Conservation (phyloP, 1,284 basidiomycete species). For the Amylostereum chailletii region DNA sequence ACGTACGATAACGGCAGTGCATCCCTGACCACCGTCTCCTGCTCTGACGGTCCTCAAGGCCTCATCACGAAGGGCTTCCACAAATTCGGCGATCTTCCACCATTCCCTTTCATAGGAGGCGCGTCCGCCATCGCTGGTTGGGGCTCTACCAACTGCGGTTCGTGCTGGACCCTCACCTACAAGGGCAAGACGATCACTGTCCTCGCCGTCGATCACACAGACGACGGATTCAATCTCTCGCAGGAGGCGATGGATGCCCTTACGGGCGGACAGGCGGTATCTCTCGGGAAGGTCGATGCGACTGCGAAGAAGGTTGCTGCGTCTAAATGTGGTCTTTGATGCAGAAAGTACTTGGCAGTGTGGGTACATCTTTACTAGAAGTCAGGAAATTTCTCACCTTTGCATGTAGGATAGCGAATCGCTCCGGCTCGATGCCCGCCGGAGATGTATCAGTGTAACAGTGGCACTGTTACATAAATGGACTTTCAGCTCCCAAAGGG, state of each 20-base stretch:
- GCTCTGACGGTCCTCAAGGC: slow-evolving; percentile 43
- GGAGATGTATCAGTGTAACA: no score
- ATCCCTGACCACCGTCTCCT: slow-evolving; percentile 34
- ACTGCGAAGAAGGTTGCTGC: slow-evolving; percentile 24
- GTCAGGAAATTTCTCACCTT: no score
- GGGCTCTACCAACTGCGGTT: slow-evolving; percentile 33
- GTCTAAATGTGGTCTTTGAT: slow-evolving; percentile 24
- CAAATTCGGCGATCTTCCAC: slow-evolving; percentile 32
- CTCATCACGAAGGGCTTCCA: slow-evolving; percentile 30
- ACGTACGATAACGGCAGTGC: slow-evolving; percentile 29
- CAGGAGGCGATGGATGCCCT: slow-evolving; percentile 21
- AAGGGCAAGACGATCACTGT: slow-evolving; percentile 28
- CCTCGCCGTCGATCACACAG: slow-evolving; percentile 31
- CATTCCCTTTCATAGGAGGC: slow-evolving; percentile 40
- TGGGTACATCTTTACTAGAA: no score
- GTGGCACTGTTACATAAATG: no score
- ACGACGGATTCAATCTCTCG: slow-evolving; percentile 30
- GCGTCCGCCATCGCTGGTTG: slow-evolving; percentile 30
- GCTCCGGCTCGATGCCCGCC: no score
- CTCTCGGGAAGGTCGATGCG: slow-evolving; percentile 31
- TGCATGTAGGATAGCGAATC: no score
- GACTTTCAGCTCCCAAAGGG: no score
- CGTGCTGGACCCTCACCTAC: slow-evolving; percentile 37
- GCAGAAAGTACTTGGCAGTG: no score
- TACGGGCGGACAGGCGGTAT: slow-evolving; percentile 17